Evolutionary conservation across 2,329 filamentous ascomycete genomes (phyloP).

Genomic region (Monilinia vaccinii-corymbosi): DNA sequence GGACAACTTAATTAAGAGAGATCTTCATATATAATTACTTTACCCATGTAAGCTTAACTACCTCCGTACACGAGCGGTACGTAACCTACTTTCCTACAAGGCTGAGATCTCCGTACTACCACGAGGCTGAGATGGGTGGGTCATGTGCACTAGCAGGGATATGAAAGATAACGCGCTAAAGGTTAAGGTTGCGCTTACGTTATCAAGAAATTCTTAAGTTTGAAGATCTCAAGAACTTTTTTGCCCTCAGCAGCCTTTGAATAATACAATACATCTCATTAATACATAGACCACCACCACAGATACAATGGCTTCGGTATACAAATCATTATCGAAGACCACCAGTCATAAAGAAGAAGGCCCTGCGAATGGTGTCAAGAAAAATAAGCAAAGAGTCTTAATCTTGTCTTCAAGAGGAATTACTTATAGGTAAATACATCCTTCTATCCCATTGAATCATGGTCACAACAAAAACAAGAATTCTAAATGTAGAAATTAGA

Average conservation of each 20-base stretch:
- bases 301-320: slow-evolving; percentile 57
- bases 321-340: slow-evolving; percentile 63
- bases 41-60: too few species aligned
- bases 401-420: slow-evolving; percentile 90
- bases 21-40: too few species aligned
- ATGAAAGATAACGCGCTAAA: slow-evolving; percentile 17
- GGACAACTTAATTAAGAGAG: too few species aligned
- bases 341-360: slow-evolving; percentile 41
- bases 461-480: slow-evolving; percentile 1
- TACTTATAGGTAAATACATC: slow-evolving; percentile 58
- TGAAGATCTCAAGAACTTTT: slow-evolving; percentile 13
- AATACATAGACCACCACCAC: too few species aligned
- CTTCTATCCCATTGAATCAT: neutral
- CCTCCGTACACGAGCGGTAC: too few species aligned
- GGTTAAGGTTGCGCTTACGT: slow-evolving; percentile 15
- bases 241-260: slow-evolving; percentile 16
- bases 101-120: neutral
- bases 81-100: too few species aligned
- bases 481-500: slow-evolving; percentile 38
- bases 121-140: neutral
- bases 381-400: slow-evolving; percentile 69
- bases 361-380: slow-evolving; percentile 42
- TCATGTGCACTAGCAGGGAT: slow-evolving; percentile 9
- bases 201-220: slow-evolving; percentile 17
- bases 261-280: too few species aligned